These are phyloP conservation scores for Mucuna pruriens DNA, from an alignment of 306 rosid genomes.

Conservation along the genomic window DNA sequence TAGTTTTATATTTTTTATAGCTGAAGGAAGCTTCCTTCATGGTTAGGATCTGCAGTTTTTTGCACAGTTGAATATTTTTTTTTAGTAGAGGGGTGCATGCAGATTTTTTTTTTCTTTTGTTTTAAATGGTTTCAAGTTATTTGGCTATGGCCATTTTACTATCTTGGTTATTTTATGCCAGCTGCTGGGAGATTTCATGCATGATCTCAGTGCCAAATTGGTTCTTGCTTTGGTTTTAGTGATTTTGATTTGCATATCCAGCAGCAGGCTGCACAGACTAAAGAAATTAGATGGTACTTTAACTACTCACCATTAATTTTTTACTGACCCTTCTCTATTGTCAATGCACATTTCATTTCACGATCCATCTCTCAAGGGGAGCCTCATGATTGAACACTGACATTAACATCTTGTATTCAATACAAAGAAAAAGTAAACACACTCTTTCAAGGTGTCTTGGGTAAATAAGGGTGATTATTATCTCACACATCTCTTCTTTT, in stretches of 20 bases:
- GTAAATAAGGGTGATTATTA: too few relatives aligned
- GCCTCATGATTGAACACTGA: slow-evolving; percentile 65
- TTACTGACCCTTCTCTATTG: slow-evolving; percentile 19
- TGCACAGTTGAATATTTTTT: neutral
- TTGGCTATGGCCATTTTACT: neutral
- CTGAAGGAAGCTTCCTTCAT: neutral
- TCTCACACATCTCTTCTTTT: too few relatives aligned
- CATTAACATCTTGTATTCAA: slow-evolving; percentile 5
- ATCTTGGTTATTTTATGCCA: neutral
- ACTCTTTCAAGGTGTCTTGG: slow-evolving; percentile 28
- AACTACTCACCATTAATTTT: slow-evolving; percentile 16
- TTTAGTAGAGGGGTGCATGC: neutral
- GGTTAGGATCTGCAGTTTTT: neutral
- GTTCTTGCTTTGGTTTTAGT: neutral
- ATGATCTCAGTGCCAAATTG: slow-evolving; percentile 28
- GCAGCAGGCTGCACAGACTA: neutral
- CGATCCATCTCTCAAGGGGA: slow-evolving; percentile 18
- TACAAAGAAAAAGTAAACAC: neutral
- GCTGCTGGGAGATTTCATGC: slow-evolving; percentile 36
- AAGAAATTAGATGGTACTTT: neutral
- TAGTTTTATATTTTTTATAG: neutral
- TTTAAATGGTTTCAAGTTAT: neutral
- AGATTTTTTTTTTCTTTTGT: too few relatives aligned
- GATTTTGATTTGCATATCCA: neutral
- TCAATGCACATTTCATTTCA: neutral